Evolutionary conservation across 176 grass and related monocot species (phyloP).

Genomic region (Avena atlantica): DNA sequence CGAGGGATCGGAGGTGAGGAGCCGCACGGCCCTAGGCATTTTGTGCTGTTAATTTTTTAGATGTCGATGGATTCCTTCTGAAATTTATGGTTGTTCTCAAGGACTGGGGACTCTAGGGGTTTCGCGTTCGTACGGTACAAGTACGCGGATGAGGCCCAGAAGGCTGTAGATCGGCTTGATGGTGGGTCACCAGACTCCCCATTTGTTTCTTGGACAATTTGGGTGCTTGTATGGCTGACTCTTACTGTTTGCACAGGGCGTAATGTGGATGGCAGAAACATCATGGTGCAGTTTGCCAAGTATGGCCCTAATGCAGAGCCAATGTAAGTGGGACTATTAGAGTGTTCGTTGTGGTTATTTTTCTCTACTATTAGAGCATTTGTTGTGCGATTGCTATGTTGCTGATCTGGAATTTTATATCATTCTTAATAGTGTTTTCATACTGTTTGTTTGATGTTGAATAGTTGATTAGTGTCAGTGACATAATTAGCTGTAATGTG

Average conservation of each 20-base stretch:
- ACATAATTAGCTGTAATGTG: neutral
- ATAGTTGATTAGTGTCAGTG: neutral
- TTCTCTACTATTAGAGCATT: neutral
- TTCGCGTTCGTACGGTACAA: constrained; percentile 98
- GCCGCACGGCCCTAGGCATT: neutral
- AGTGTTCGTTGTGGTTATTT: neutral
- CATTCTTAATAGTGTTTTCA: neutral
- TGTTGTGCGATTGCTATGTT: neutral
- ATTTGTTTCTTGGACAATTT: neutral
- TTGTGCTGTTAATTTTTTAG: neutral
- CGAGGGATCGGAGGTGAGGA: constrained; percentile 84
- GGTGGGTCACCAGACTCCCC: constrained; percentile 35
- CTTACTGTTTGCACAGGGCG: constrained; percentile 49
- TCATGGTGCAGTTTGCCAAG: constrained; percentile 99
- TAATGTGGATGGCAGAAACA: constrained; percentile 93
- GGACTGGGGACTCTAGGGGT: constrained; percentile 87
- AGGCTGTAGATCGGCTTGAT: constrained; percentile 91
- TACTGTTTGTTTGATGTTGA: neutral
- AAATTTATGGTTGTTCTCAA: constrained; percentile 25
- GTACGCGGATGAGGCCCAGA: constrained; percentile 94
- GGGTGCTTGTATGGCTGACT: neutral
- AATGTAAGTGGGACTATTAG: constrained; percentile 69
- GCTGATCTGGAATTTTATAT: neutral
- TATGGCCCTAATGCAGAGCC: constrained; percentile 97
- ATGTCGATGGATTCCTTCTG: neutral